Percentiles rank a stretch among this genome's conserved stretches.
These are phyloP conservation scores for Aspergillus sp. DNA, from an alignment of 2,329 filamentous ascomycete species.

Conservation along the genomic window DNA sequence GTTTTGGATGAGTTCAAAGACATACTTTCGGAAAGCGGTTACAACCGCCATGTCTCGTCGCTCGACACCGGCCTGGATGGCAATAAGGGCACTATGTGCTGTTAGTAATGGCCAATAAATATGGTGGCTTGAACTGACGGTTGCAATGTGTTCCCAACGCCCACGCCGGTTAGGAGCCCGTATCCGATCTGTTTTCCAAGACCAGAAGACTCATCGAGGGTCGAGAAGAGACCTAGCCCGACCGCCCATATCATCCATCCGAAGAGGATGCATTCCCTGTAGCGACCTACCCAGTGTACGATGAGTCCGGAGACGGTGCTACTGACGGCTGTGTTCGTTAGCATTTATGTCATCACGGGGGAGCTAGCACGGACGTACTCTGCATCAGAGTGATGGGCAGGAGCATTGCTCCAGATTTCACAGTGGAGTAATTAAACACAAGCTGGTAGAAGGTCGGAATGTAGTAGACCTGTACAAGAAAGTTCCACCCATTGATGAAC, in stretches of 20 bases:
- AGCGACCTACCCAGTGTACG: constrained; percentile 54
- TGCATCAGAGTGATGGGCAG: constrained; percentile 53
- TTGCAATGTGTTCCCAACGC: constrained; percentile 55
- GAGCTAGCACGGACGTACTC: constrained; percentile 20
- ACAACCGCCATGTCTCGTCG: constrained; percentile 43
- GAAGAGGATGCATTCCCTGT: constrained; percentile 55
- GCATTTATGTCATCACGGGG: background rate
- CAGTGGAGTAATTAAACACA: constrained; percentile 45
- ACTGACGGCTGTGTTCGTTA: constrained; percentile 36
- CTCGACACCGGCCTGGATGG: constrained; percentile 42
- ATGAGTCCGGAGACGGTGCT: constrained; percentile 54
- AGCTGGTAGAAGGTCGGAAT: constrained; percentile 63
- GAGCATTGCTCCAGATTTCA: constrained; percentile 52
- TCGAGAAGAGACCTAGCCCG: constrained; percentile 55
- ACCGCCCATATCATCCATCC: constrained; percentile 55
- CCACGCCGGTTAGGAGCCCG: constrained; percentile 52
- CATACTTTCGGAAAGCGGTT: constrained; percentile 38
- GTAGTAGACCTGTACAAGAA: constrained; percentile 61
- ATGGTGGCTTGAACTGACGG: constrained; percentile 31
- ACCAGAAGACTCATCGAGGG: constrained; percentile 48
- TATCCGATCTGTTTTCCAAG: constrained; percentile 58
- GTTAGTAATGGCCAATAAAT: background rate
- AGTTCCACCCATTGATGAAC: constrained; percentile 61
- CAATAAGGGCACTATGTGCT: constrained; percentile 31
- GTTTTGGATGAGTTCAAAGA: background rate